Evolutionary conservation across 345 rosid genomes (phyloP), one percentile per base, ranked within the genome.

Genomic region (Passiflora organensis): DNA sequence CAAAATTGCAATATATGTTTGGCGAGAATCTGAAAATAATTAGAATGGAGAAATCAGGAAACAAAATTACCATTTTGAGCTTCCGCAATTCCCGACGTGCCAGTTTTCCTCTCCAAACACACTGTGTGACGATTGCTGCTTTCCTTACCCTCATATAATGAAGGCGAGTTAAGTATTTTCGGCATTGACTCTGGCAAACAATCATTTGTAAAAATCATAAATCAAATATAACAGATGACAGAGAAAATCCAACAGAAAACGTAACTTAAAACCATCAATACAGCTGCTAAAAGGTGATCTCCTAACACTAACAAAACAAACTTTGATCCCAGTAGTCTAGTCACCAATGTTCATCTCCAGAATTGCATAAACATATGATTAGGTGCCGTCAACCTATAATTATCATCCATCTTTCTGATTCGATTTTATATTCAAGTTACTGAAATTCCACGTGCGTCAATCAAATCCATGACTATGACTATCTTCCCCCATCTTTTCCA

Each of bases 101-200:
- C 79, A 80, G 78, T 62, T 60, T 82, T 70, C 91, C 87, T 79
- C 99, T 87, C 96, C 97, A 89, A 66, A 89, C 96, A 70, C 91
- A 81, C 66, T 89, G 97, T 34, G 82, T 79, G 38, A 74, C 59
- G 59, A 85, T 76, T 54, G 95, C 88, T 13, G 91, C 97, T 75
- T 74, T 82, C 76, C 67, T 93, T 72, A 82, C 66, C 65, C 72
- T 75, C 63, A 65, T 53, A 76, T 82, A 89, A 60, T 72, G 83
- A 64, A 64, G 69, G 52, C 48, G 75, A 51, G 86, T 84, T 65
- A 82, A 73, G 75, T 50, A 74, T 60, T 65, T 80, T 64, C 97
- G 89, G 58, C 81, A 85, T 15, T 77, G 87, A 53, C 80, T 83
- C 95, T 93, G 83, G 43, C 43, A 16, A 34, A 48, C 28, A 43